Evolutionary conservation across 371 early-diverging fungal genomes (phyloP), one percentile per base, ranked within the genome.

Genomic region (Entomophthora muscae): DNA sequence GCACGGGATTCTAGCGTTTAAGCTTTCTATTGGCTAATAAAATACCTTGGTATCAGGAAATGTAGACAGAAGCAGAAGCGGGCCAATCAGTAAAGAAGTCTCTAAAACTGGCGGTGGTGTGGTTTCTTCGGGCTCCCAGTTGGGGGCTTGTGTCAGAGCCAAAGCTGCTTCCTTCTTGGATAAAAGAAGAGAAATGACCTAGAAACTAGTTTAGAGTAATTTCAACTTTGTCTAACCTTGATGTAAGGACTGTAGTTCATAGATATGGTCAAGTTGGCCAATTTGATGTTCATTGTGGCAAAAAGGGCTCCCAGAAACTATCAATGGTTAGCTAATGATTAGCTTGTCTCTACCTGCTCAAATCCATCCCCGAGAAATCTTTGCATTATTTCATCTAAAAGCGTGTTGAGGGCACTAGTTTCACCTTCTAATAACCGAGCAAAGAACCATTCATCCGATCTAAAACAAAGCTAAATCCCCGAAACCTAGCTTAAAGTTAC

Each of bases 21-120:
- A 17, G 57, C 52, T 32, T 27, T 28, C 21, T n/a, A 32, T 26
- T 1, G 0, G 32, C 32, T 22, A 42, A 63, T 22, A 32, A 28
- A 53, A 29, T n/a, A 51, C 24, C n/a, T 74, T 70, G 73, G 77
- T 78, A 52, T 80, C 77, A 17, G 81, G 79, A 55, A 82, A 85
- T 21, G 73, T 79, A 17, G 85, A 76, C 0, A 83, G 65, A 27
- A 74, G 69, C 60, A 89, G 78, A 57, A 85, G 85, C 2, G 88
- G 89, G 0, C 93, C 93, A 1, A 90, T 70, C 26, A 89, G 66
- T 24, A 88, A 79, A 2, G 78, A 63, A 2, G 81, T 63, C 65
- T 90, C 90, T 22, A 89, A 73, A 24, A 74, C 77, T 1, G 75
- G 69, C 0, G 88, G 81, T 0, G 74, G 24, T 23, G 17, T 32